A percentile compares a stretch with the other conserved stretches of the same genome.
These are phyloP conservation scores for Pisolithus orientalis DNA, from an alignment of 768 basidiomycete genomes.

Conservation along the genomic window DNA sequence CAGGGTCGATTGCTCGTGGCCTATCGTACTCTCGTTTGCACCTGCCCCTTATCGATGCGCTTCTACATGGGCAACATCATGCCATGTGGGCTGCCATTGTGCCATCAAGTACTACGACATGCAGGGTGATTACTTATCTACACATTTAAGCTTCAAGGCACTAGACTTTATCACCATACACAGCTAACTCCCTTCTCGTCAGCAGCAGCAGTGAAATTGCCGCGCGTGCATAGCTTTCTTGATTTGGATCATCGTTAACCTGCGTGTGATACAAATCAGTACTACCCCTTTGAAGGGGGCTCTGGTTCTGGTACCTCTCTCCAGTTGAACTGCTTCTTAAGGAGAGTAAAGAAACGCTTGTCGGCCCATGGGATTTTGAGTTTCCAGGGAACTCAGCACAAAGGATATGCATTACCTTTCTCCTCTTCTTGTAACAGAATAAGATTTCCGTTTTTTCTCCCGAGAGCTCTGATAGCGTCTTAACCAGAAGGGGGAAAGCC, in stretches of 20 bases:
- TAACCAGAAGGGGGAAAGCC: slow-evolving; percentile 80
- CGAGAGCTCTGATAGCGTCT: slow-evolving; percentile 66
- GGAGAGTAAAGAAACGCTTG: slow-evolving; percentile 74
- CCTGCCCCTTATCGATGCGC: too few relatives aligned
- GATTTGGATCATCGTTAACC: slow-evolving; percentile 61
- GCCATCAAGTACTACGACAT: too few relatives aligned
- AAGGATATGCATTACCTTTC: slow-evolving; percentile 55
- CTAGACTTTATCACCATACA: background rate
- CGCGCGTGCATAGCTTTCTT: slow-evolving; percentile 52
- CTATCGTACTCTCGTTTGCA: too few relatives aligned
- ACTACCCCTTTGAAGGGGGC: background rate
- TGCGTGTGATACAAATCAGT: slow-evolving; percentile 19
- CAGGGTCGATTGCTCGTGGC: too few relatives aligned
- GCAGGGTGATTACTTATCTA: too few relatives aligned
- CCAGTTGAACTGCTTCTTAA: slow-evolving; percentile 78
- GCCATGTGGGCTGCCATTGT: too few relatives aligned
- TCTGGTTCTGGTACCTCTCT: slow-evolving; percentile 38
- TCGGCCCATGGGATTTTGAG: slow-evolving; percentile 55
- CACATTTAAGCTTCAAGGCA: too few relatives aligned
- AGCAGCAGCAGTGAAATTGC: slow-evolving; percentile 55
- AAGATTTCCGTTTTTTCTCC: slow-evolving; percentile 58
- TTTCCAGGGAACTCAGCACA: background rate
- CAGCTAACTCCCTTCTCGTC: slow-evolving; percentile 11
- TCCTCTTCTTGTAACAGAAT: slow-evolving; percentile 91
- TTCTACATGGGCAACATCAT: too few relatives aligned